Evolutionary conservation across 129 eudicot genomes (phyloP), one percentile per base, ranked within the genome.

Genomic region (Deinandra increscens): DNA sequence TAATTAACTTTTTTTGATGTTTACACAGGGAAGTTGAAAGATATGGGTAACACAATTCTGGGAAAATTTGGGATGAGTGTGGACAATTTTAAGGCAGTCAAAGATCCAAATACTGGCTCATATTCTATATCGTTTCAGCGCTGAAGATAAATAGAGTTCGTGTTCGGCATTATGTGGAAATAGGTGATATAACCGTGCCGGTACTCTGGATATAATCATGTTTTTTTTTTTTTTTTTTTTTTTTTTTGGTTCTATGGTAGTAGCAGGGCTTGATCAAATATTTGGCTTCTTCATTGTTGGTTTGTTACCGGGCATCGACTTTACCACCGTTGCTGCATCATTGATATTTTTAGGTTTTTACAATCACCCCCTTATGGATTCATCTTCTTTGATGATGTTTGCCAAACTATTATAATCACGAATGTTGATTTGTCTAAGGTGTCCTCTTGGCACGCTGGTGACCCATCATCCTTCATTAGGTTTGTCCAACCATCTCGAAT

Each of bases 61-160:
- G 97, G 97, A n/a, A 81, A 81, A 31, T 91, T 91, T 78, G 92
- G 97, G 68, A 91, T 91, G 95, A 88, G 97, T 39, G 80, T 85
- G 0, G 96, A 91, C 84, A 91, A 91, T 81, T 91, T 91, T 66
- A 88, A 91, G 80, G 87, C 93, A 7, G 93, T 91, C 38, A 77
- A 91, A 76, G 97, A 91, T 83, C 97, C 97, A 62, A 91, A 85
- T 49, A 87, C 90, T 0, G 96, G 97, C 60, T 85, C 96, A 4
- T 91, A 87, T 70, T 87, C 97, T 4, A 50, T 91, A 70, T 81
- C 88, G 29, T 90, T 87, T 66, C 97, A 87, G 73, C 86, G 73
- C 12, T 86, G 79, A 64, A 71, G 50, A 33, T 38, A 34, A 22
- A 66, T 66, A 36, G 38, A 36, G 62, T 71, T 42, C 46, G 15